Evolutionary conservation across 176 grass and related monocot genomes (phyloP), one percentile per base, ranked within the genome.

Genomic region (Oryza longistaminata): DNA sequence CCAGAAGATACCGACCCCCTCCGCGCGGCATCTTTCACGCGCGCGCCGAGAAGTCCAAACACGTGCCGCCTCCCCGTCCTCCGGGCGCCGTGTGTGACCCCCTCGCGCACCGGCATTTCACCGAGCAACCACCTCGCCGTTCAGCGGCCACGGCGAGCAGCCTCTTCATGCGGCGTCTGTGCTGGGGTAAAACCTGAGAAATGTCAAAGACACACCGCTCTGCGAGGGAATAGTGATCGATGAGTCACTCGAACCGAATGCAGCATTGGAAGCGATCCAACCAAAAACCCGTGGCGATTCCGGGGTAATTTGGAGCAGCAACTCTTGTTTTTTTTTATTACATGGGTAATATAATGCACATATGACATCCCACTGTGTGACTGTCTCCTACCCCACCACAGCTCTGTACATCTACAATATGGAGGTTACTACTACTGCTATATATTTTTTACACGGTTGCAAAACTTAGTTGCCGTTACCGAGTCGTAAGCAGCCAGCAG

Each of bases 291-390:
- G 53, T 58, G 19, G 19, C 19, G 1, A 58, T 58, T 58, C 53
- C 13, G 66, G 37, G 26, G 48, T 31, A 49, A 24, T 37, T 37
- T 12, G 17, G 22, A 83, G 61, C 69, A 64, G 48, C 31, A 27
- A 72, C 39, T 83, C 26, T 78, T 87, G 4, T 14, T 80, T 91
- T 80, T 91, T 91, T 76, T 71, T 76, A 64, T 70, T 75, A 87
- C 88, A 83, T 0, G 15, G 45, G 16, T 8, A 15, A 11, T 43
- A 40, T 55, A 55, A 55, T 68, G 37, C 52, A 25, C 65, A 25
- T 11, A 76, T 53, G 22, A 48, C 70, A 71, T n/a, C 69, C 11
- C n/a, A 21, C 66, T 11, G 34, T 8, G 2, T 14, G 11, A 21
- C 66, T 16, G 6, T 58, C 64, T 49, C 9, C 4, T 17, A 35